Evolutionary conservation across 106 monocot species (phyloP), one percentile per base, ranked within the genome.

Genomic region (Posidonia australis): DNA sequence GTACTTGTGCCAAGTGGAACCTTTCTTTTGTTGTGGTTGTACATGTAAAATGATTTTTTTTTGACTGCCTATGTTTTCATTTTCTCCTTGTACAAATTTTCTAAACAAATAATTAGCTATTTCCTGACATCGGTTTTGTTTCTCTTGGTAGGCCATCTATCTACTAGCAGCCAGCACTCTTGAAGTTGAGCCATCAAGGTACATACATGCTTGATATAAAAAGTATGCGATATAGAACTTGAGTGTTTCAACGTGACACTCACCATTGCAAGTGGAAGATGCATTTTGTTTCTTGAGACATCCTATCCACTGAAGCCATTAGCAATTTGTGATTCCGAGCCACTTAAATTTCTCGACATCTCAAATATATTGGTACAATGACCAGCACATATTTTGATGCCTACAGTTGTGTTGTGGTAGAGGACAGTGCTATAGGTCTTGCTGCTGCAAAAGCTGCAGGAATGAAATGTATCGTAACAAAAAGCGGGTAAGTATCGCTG

Each of bases 381-480:
- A 4, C 36, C 36, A 4, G 36, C 36, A 36, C 36, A 36, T 7
- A 36, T 49, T 12, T 14, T 49, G 14, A 17, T 49, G 49, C 49
- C 70, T 78, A 67, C 79, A 96, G 96, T 21, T 96, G 96, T 68
- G 84, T 96, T 43, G 96, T 96, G 20, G 80, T 96, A 22, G 96
- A 96, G 70, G 96, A 96, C 72, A 96, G 96, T 61, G 82, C 82
- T 45, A 96, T 96, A 46, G 96, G 96, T 17, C 84, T 96, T 69
- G 70, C 96, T 56, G 96, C 96, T 41, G 96, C 90, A 16, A 96
- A 96, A 79, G 71, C 90, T 75, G 96, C 96, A 44, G 90, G 90
- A 56, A 96, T 96, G 96, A 96, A 80, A 58, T 96, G 96, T 58
- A 96, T 96, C 31, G 68, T 96, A 44, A 96, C 96, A 42, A 96